Evolutionary conservation across 2,329 filamentous ascomycete genomes (phyloP).

Genomic region (Colletotrichum neosansevieriae): DNA sequence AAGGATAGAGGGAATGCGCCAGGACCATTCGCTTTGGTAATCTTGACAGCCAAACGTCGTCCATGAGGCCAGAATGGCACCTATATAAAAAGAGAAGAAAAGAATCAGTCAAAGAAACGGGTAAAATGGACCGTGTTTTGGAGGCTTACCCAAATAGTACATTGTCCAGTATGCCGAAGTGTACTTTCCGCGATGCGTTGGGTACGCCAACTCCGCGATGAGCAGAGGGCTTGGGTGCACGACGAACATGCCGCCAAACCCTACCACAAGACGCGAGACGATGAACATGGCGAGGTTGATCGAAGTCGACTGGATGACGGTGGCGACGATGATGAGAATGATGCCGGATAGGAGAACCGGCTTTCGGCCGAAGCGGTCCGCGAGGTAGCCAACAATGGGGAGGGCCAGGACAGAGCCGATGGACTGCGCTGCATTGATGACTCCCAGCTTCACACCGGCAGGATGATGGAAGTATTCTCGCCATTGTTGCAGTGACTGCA

Average conservation of each 20-base stretch:
- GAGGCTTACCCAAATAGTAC: constrained; percentile 45
- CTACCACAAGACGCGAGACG: constrained; percentile 48
- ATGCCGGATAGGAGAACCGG: constrained; percentile 51
- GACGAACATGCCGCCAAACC: constrained; percentile 55
- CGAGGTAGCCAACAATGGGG: constrained; percentile 54
- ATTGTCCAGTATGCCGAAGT: constrained; percentile 51
- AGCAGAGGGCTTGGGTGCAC: constrained; percentile 51
- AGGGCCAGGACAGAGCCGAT: constrained; percentile 57
- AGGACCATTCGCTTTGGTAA: constrained; percentile 26
- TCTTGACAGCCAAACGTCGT: constrained; percentile 37
- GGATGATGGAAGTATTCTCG: constrained; percentile 49
- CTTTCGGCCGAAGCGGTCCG: constrained; percentile 54
- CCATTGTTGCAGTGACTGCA: constrained; percentile 54
- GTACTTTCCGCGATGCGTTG: constrained; percentile 50
- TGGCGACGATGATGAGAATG: constrained; percentile 50
- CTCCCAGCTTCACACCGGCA: constrained; percentile 47
- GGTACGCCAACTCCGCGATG: constrained; percentile 51
- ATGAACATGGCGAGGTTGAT: constrained; percentile 52
- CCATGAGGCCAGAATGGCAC: constrained; percentile 41
- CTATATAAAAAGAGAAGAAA: not conserved
- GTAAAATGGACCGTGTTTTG: not conserved
- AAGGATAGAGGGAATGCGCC: constrained; percentile 25
- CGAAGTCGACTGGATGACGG: constrained; percentile 52
- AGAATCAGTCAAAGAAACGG: not conserved
- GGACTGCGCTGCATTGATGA: constrained; percentile 57